Evolutionary conservation across 2,329 filamentous ascomycete genomes (phyloP).

Genomic region (Ceratocystis papillata): DNA sequence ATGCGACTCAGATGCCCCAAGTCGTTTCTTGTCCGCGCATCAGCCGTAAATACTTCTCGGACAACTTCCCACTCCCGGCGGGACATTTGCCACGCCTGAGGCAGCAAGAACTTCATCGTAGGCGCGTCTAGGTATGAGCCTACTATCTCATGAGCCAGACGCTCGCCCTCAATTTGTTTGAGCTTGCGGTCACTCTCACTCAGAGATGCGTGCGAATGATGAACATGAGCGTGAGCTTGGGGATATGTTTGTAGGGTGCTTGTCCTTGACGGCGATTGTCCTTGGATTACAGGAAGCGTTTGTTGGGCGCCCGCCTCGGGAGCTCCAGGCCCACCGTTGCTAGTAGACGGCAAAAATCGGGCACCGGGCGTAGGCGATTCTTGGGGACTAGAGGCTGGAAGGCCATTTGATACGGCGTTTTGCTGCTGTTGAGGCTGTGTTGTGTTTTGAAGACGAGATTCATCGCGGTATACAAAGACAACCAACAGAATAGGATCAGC

Average conservation of each 20-base stretch:
- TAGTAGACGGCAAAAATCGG: neutral
- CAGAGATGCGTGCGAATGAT: neutral
- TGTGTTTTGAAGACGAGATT: slow-evolving; percentile 27
- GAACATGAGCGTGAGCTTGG: neutral
- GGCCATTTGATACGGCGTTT: neutral
- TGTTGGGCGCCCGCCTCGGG: slow-evolving; percentile 29
- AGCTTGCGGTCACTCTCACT: slow-evolving; percentile 20
- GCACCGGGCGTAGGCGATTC: slow-evolving; percentile 32
- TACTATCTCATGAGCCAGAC: slow-evolving; percentile 51
- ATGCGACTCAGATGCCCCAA: slow-evolving; percentile 45
- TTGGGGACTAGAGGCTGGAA: neutral
- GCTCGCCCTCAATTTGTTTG: slow-evolving; percentile 37
- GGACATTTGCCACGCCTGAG: slow-evolving; percentile 57
- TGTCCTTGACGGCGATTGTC: neutral
- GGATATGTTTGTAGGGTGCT: neutral
- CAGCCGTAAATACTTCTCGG: slow-evolving; percentile 53
- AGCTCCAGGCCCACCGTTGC: neutral
- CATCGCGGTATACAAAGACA: slow-evolving; percentile 71
- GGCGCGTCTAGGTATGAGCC: slow-evolving; percentile 52
- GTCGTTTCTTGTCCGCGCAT: slow-evolving; percentile 55
- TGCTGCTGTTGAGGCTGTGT: slow-evolving; percentile 3
- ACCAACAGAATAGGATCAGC: slow-evolving; percentile 69
- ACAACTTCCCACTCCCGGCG: slow-evolving; percentile 66
- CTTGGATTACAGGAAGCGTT: slow-evolving; percentile 17
- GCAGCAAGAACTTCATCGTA: slow-evolving; percentile 58